These are phyloP conservation scores for Xylaria telfairii DNA, from an alignment of 495 filamentous ascomycete genomes.

Conservation along the genomic window DNA sequence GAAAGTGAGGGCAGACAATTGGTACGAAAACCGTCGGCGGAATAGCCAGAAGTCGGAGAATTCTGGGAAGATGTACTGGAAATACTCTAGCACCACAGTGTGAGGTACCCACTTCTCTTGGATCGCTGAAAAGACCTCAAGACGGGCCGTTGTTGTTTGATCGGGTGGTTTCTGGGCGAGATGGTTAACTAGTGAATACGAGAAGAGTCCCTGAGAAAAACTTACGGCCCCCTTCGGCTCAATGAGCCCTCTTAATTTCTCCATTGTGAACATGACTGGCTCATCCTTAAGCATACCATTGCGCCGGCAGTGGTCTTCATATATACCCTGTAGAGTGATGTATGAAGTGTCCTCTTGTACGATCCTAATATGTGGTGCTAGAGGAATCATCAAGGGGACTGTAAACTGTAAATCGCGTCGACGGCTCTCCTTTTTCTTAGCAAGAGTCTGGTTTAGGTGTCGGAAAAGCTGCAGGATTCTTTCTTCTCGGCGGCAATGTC, in stretches of 20 bases:
- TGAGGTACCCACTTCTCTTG: slow-evolving; percentile 88
- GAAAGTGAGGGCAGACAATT: slow-evolving; percentile 94
- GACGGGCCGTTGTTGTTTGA: slow-evolving; percentile 67
- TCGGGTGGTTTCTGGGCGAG: slow-evolving; percentile 64
- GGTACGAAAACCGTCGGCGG: slow-evolving; percentile 93
- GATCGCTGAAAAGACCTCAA: slow-evolving; percentile 90
- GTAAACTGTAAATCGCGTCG: slow-evolving; percentile 95
- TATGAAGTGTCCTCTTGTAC: slow-evolving; percentile 95
- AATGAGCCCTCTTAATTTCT: slow-evolving; percentile 78
- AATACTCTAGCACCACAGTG: slow-evolving; percentile 83
- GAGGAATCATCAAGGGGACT: slow-evolving; percentile 89
- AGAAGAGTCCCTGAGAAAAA: slow-evolving; percentile 6
- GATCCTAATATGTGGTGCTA: slow-evolving; percentile 90
- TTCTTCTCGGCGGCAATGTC: slow-evolving; percentile 92
- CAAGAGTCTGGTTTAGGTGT: slow-evolving; percentile 89
- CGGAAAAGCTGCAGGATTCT: slow-evolving; percentile 96
- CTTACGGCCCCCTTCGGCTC: slow-evolving; percentile 70
- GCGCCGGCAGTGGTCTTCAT: slow-evolving; percentile 91
- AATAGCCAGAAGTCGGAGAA: slow-evolving; percentile 98
- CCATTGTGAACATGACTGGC: slow-evolving; percentile 92
- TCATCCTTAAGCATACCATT: slow-evolving; percentile 91
- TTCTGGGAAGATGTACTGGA: slow-evolving; percentile 85
- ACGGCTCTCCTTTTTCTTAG: slow-evolving; percentile 91
- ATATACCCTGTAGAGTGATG: slow-evolving; percentile 91
- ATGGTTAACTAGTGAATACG: slow-evolving; percentile 25